A percentile compares a stretch with the other conserved stretches of the same genome.
Evolutionary conservation across 768 basidiomycete species (phyloP).

Genomic region (Leccinum olivaceopallidum): DNA sequence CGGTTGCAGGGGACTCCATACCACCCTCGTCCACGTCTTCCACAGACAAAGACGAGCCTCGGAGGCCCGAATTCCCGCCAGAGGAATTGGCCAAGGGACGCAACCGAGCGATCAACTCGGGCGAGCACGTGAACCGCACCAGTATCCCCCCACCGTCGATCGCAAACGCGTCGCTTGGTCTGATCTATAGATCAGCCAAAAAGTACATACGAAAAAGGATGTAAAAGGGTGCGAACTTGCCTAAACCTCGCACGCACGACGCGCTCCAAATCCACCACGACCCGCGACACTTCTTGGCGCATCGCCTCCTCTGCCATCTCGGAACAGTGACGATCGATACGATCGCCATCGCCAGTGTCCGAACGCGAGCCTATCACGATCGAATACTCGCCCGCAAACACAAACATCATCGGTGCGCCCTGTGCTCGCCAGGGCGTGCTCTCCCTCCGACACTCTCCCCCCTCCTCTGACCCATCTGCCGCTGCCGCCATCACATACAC

Average conservation of each 20-base stretch:
- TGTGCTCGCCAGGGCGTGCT: not conserved
- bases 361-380: slow-evolving; percentile 10
- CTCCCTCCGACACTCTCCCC: not conserved
- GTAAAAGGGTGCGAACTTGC: slow-evolving; percentile 11
- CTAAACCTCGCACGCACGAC: slow-evolving; percentile 17
- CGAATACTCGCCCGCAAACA: slow-evolving; percentile 31
- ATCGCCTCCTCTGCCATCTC: slow-evolving; percentile 6
- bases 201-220: not conserved
- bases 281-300: slow-evolving; percentile 18
- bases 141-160: slow-evolving; percentile 24
- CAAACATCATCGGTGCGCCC: slow-evolving; percentile 14
- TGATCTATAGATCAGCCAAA: not conserved
- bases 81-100: slow-evolving; percentile 6
- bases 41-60: too few relatives aligned
- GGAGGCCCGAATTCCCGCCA: too few relatives aligned
- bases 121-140: slow-evolving; percentile 27
- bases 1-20: not conserved
- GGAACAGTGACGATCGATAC: not conserved
- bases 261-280: slow-evolving; percentile 18
- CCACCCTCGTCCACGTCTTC: not conserved
- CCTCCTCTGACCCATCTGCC: not conserved
- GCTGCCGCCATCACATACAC: not conserved
- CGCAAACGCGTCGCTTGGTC: slow-evolving; percentile 19
- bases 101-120: slow-evolving; percentile 22
- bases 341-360: not conserved